Evolutionary conservation across 2,329 filamentous ascomycete species (phyloP), one percentile per base, ranked within the genome.

Genomic region (Alternaria sp.): DNA sequence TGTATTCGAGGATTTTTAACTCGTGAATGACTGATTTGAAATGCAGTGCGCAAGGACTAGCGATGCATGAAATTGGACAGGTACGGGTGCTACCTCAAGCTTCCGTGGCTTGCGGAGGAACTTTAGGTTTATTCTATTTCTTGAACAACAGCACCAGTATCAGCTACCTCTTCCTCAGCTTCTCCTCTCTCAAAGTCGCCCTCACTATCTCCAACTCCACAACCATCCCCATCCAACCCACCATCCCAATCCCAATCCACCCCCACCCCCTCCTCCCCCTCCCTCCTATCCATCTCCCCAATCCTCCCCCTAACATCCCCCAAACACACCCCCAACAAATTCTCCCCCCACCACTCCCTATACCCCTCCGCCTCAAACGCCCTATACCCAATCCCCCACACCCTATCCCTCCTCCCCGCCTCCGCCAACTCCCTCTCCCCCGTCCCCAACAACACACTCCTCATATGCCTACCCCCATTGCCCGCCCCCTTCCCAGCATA

Each of bases 1-100:
- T 96, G 67, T 96, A 96, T 79, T 94, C 92, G 62, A 88, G 92
- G 71, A 95, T 96, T 58, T 96, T 96, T 76, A 96, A 96, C 80
- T 94, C 92, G 71, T n/a, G n/a, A n/a, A n/a, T n/a, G n/a, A n/a
- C n/a, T n/a, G n/a, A n/a, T n/a, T n/a, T n/a, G n/a, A n/a, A n/a
- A n/a, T n/a, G n/a, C n/a, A n/a, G n/a, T n/a, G n/a, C n/a, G n/a
- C n/a, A n/a, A n/a, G n/a, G n/a, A n/a, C n/a, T n/a, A n/a, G n/a
- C n/a, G n/a, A n/a, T n/a, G n/a, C 45, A 5, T 6, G 4, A 6
- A 6, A 23, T 5, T 3, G 23, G 25, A 49, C 15, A 9, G 23
- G 10, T 49, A 49, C 25, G 45, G 46, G 23, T 49, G n/a, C 23
- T 28, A 28, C 46, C 46, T 18, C 25, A 28, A n/a, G 15, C 45